Conservation (phyloP, 2,329 filamentous ascomycete genomes). For the Penicillium sp. region DNA sequence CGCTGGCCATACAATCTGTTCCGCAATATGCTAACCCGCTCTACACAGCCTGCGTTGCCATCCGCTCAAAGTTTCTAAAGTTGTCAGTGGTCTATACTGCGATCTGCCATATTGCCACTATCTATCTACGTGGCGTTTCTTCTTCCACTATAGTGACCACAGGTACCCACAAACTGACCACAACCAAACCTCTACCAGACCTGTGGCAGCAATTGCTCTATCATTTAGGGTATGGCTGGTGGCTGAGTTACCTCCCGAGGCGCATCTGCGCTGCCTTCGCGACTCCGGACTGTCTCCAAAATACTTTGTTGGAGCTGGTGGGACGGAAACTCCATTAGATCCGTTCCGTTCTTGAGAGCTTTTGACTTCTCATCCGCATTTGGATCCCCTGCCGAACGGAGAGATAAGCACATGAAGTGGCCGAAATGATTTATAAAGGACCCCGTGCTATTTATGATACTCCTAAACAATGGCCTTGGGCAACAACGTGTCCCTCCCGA, state of each 20-base stretch:
- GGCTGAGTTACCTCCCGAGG: constrained; percentile 5
- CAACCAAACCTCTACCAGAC: constrained; percentile 8
- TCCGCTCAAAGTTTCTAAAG: constrained; percentile 50
- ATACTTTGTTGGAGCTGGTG: constrained; percentile 3
- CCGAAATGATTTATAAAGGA: not conserved
- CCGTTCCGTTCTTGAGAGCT: not conserved
- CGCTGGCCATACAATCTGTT: constrained; percentile 3
- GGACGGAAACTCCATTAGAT: not conserved
- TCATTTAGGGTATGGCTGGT: constrained; percentile 7
- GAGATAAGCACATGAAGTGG: not conserved
- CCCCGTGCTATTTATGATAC: not conserved
- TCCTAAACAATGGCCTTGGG: not conserved
- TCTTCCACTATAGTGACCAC: constrained; percentile 11
- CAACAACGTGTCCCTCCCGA: constrained; percentile 5
- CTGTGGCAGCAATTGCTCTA: constrained; percentile 3
- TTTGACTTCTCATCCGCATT: not conserved
- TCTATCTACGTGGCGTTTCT: constrained; percentile 14
- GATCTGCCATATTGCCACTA: constrained; percentile 5
- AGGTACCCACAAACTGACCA: constrained; percentile 10
- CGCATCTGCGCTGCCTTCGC: not conserved
- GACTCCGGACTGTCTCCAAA: not conserved
- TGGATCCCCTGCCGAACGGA: not conserved
- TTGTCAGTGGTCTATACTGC: not conserved
- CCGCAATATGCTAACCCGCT: constrained; percentile 17
- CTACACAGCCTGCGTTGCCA: constrained; percentile 45